Evolutionary conservation across 768 basidiomycete genomes (phyloP).

Genomic region (Leccinum incarnatum): DNA sequence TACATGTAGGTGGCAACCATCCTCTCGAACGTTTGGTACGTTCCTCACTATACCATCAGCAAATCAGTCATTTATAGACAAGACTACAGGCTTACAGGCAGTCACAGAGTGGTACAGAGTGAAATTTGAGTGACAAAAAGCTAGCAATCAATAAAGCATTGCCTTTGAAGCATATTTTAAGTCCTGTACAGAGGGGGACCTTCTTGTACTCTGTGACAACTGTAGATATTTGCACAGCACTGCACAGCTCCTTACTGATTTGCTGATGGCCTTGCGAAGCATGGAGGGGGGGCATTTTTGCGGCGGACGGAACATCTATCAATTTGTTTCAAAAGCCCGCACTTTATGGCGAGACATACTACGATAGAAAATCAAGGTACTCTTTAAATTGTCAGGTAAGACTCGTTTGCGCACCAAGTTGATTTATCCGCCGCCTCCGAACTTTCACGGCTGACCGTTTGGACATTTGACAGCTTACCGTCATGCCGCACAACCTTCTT

Average conservation of each 20-base stretch:
- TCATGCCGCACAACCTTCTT: not conserved
- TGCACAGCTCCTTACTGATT: not conserved
- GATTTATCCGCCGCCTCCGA: not conserved
- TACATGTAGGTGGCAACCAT: too few relatives aligned
- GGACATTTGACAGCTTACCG: not conserved
- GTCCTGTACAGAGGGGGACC: not conserved
- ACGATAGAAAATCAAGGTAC: not conserved
- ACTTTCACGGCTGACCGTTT: too few relatives aligned
- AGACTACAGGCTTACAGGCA: too few relatives aligned
- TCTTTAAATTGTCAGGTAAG: not conserved
- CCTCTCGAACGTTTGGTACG: too few relatives aligned
- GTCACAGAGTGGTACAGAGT: too few relatives aligned
- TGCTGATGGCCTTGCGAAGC: not conserved
- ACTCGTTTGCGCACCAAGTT: not conserved
- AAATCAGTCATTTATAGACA: too few relatives aligned
- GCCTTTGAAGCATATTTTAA: not conserved
- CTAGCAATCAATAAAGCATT: too few relatives aligned
- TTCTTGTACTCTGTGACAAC: not conserved
- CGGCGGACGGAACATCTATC: not conserved
- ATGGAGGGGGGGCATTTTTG: not conserved
- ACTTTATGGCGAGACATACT: not conserved
- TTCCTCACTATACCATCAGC: too few relatives aligned
- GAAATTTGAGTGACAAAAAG: too few relatives aligned
- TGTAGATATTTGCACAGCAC: not conserved
- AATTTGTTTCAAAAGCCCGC: not conserved